Evolutionary conservation across 352 stramenopile species (phyloP).

Genomic region (Phytophthora pluvialis): DNA sequence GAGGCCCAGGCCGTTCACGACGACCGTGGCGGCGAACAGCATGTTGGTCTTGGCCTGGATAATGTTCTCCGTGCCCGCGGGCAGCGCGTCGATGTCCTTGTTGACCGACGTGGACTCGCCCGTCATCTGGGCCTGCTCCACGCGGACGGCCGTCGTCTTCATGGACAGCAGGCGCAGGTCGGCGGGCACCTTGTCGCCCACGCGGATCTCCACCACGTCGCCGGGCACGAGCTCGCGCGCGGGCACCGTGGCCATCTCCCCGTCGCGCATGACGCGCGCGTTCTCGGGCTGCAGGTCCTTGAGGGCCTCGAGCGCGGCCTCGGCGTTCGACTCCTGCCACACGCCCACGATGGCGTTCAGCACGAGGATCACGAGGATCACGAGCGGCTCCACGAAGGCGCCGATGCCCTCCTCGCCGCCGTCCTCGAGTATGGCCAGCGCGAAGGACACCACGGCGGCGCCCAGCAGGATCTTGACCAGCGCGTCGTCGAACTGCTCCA

Average conservation of each 20-base stretch:
- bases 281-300: slow-evolving; percentile 96
- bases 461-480: slow-evolving; percentile 98
- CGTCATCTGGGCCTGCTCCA: slow-evolving; percentile 97
- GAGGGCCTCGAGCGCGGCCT: slow-evolving; percentile 94
- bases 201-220: slow-evolving; percentile 96
- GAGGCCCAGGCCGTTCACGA: slow-evolving; percentile 95
- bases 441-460: slow-evolving; percentile 94
- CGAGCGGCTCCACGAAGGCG: slow-evolving; percentile 96
- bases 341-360: slow-evolving; percentile 97
- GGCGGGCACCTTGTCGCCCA: slow-evolving; percentile 98
- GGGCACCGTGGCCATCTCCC: slow-evolving; percentile 84
- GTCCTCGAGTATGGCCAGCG: slow-evolving; percentile 94
- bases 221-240: slow-evolving; percentile 95
- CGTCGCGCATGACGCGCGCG: slow-evolving; percentile 88
- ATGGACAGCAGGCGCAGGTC: slow-evolving; percentile 96
- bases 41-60: slow-evolving; percentile 96
- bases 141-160: slow-evolving; percentile 94
- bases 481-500: slow-evolving; percentile 99
- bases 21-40: slow-evolving; percentile 97
- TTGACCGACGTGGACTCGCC: slow-evolving; percentile 95
- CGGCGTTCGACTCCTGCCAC: slow-evolving; percentile 95
- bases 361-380: slow-evolving; percentile 97
- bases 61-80: slow-evolving; percentile 68
- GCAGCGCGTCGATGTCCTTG: slow-evolving; percentile 89
- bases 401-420: slow-evolving; percentile 83